A percentile compares a stretch with the other conserved stretches of the same genome.
Evolutionary conservation across 176 grass and related monocot genomes (phyloP).

Genomic region (Triticum timopheevii): DNA sequence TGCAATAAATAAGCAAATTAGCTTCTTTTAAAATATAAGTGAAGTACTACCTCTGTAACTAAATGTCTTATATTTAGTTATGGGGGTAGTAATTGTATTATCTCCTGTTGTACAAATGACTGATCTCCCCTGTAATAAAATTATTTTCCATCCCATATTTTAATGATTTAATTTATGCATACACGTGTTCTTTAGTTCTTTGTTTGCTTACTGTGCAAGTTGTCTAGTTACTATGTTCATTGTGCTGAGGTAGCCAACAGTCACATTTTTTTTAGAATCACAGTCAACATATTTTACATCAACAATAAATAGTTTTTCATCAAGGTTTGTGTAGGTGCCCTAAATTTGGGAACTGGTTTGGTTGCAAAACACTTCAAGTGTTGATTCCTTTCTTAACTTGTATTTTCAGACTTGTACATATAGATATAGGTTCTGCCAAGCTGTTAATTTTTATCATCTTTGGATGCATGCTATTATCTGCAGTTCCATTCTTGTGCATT

Average conservation of each 20-base stretch:
- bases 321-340: background rate
- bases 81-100: background rate
- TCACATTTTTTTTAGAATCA: too few species aligned
- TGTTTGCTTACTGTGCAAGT: background rate
- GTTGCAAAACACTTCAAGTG: too few species aligned
- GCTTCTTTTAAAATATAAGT: background rate
- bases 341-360: background rate
- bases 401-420: too few species aligned
- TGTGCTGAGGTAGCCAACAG: background rate
- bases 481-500: too few species aligned
- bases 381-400: background rate
- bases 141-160: background rate
- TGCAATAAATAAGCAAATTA: background rate
- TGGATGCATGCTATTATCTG: too few species aligned
- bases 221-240: background rate
- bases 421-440: too few species aligned
- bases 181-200: background rate
- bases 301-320: background rate
- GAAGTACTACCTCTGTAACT: too few species aligned
- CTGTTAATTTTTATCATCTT: too few species aligned
- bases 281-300: background rate
- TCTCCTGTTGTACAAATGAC: background rate
- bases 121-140: background rate
- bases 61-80: too few species aligned
- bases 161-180: background rate